A percentile compares a stretch with the other conserved stretches of the same genome.
Evolutionary conservation across 1,139 yeast species (phyloP).

Genomic region (Saccharomycopsis phalli): DNA sequence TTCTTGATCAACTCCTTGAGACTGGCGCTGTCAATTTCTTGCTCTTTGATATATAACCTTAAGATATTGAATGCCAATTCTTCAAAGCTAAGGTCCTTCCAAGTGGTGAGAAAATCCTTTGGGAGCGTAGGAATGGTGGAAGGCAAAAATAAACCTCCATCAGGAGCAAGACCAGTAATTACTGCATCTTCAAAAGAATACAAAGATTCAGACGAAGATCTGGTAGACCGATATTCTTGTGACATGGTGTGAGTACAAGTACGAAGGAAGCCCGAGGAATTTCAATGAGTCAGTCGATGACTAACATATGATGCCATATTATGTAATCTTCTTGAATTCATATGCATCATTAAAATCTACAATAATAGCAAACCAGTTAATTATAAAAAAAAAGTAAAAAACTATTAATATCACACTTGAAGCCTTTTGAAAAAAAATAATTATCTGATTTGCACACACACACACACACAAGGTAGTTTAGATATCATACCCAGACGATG

Average conservation of each 20-base stretch:
- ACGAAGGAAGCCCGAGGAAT: no score
- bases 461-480: background rate
- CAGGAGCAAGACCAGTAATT: conserved; percentile 88
- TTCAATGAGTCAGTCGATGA: no score
- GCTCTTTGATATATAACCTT: conserved; percentile 60
- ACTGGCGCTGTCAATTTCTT: conserved; percentile 67
- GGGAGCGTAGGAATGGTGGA: conserved; percentile 67
- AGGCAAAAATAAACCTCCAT: conserved; percentile 93
- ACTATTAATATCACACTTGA: no score
- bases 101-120: conserved; percentile 46
- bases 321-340: no score
- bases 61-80: conserved; percentile 82
- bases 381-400: no score
- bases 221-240: conserved; percentile 77
- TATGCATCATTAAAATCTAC: background rate
- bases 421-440: no score
- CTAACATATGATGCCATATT: background rate
- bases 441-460: background rate
- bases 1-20: conserved; percentile 50
- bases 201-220: conserved; percentile 48
- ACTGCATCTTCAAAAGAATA: conserved; percentile 86
- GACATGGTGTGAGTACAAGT: no score
- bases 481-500: conserved; percentile 47
- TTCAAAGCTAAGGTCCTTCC: conserved; percentile 72
- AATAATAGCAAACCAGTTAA: no score